Base-by-base conservation (phyloP, 306 rosid species). In the Sechiopsis laciniata region DNA sequence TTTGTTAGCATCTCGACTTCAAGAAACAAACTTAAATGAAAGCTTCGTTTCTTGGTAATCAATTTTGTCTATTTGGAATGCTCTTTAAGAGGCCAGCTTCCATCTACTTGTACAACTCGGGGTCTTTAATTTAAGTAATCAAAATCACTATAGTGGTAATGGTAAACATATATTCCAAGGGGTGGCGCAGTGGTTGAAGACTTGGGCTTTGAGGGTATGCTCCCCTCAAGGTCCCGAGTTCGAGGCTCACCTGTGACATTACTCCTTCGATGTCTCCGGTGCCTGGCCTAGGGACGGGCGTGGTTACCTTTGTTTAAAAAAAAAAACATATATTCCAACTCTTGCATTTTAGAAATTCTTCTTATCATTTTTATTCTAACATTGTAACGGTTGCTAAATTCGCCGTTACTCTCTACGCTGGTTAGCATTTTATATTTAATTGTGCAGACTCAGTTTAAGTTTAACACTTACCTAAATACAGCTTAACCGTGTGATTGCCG, bases 31-130 rank as follows among this genome's bases (percentile, higher is more conserved):
- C 57, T 50, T 48, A 69, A 69, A 50, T 15, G 21, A 50, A 21
- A 69, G 40, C 42, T 69, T 69, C 73, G 24, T 48, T 69, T 46
- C 42, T 48, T 69, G 56, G 57, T 50, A 69, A 50, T 69, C 40
- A 69, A 69, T 48, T 48, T 69, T 8, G 20, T 69, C 57, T 21
- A 50, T 69, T 13, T 48, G 73, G 73, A 69, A 69, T 69, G 73
- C 57, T 46, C 58, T 69, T 69, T 48, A 69, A 69, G 73, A 22
- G 73, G 57, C 73, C 24, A 69, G 50, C 57, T 69, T 69, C 73
- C 73, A 69, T 69, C 73, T 69, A 48, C 58, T 69, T 22, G 73
- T 69, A 50, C 73, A 69, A 69, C 73, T 22, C 73, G 50, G 72
- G 13, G 73, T 69, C 57, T 69, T 69, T 21, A 69, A 69, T 48